Evolutionary conservation across 2,329 filamentous ascomycete species (phyloP).

Genomic region (Cadophora luteo-olivacea): DNA sequence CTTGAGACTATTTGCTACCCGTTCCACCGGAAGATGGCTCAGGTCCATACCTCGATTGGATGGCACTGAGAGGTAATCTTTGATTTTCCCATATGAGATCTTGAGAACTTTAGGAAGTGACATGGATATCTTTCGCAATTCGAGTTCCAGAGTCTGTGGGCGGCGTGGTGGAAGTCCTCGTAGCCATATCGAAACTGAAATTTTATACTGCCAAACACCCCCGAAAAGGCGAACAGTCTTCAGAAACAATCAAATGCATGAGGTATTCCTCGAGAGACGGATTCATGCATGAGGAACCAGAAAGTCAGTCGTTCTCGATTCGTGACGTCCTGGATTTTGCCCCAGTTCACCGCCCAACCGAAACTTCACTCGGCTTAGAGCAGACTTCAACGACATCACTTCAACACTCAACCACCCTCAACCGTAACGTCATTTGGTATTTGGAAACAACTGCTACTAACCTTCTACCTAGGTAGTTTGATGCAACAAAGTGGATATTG

Average conservation of each 20-base stretch:
- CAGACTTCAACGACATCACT: background rate
- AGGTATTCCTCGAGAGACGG: too few relatives aligned
- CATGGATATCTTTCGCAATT: too few relatives aligned
- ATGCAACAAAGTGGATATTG: background rate
- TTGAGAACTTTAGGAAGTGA: background rate
- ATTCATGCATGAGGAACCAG: too few relatives aligned
- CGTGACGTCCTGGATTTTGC: background rate
- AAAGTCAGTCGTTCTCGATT: background rate
- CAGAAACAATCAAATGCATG: too few relatives aligned
- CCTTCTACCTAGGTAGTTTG: too few relatives aligned
- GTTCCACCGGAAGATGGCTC: slow-evolving; percentile 5
- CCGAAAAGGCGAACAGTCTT: too few relatives aligned
- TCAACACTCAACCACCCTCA: background rate
- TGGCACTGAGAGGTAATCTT: background rate
- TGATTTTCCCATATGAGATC: background rate
- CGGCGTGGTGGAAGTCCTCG: too few relatives aligned
- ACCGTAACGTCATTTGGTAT: background rate
- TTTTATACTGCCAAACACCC: too few relatives aligned
- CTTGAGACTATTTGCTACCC: background rate
- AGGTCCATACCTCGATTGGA: background rate
- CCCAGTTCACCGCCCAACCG: background rate
- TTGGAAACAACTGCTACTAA: background rate
- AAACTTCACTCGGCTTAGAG: background rate
- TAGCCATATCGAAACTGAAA: too few relatives aligned
- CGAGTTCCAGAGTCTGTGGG: too few relatives aligned